Percentiles rank a stretch among this genome's conserved stretches.
These are phyloP conservation scores for Gloeopeniophorella convolvens DNA, from an alignment of 768 basidiomycete genomes.

Conservation along the genomic window DNA sequence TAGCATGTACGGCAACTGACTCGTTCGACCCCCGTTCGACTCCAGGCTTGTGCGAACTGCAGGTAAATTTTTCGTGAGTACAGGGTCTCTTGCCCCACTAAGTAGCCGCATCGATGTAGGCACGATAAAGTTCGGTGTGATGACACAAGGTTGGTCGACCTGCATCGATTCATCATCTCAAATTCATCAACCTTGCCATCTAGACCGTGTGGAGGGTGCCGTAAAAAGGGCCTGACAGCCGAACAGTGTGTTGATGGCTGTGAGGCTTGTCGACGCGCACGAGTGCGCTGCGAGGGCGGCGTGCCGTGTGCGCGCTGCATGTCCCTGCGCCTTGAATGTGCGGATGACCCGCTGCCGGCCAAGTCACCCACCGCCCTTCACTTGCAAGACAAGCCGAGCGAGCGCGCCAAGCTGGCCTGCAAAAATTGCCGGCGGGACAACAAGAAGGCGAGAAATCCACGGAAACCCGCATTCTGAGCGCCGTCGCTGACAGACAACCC, in stretches of 20 bases:
- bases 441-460: conserved; percentile 43
- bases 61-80: conserved; percentile 34
- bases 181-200: not conserved
- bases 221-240: conserved; percentile 45
- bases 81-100: conserved; percentile 2
- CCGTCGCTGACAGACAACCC: not conserved
- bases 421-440: conserved; percentile 56
- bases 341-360: conserved; percentile 32
- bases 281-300: conserved; percentile 37
- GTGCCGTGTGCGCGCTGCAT: conserved; percentile 32
- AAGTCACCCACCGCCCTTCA: conserved; percentile 17
- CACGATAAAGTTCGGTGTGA: conserved; percentile 60
- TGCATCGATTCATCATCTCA: not conserved
- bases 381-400: conserved; percentile 28
- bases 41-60: conserved; percentile 54
- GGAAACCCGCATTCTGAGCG: not conserved
- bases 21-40: not conserved
- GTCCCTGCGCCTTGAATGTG: conserved; percentile 37
- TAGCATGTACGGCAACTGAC: not conserved
- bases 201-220: conserved; percentile 55
- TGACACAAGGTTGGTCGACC: conserved; percentile 41
- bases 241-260: conserved; percentile 59
- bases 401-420: conserved; percentile 55
- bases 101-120: conserved; percentile 29
- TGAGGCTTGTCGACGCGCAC: conserved; percentile 48